Percentiles rank a stretch among this genome's conserved stretches.
phyloP scores from a whole-genome alignment of 306 rosid species.

The Prunus mume region DNA sequence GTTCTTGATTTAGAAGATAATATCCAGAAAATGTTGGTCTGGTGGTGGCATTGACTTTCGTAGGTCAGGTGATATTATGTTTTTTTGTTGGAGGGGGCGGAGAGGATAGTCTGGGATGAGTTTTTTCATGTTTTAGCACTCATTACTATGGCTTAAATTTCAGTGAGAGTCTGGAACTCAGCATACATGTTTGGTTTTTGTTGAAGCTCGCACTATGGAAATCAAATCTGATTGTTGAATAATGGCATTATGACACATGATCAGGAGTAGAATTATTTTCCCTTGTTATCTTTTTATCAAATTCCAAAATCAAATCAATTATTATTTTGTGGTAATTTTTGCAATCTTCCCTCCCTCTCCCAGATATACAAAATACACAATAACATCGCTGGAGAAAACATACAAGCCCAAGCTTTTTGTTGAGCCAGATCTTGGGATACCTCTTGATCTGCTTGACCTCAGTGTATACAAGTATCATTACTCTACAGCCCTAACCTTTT shows the following conservation, averaged over 20 bases:
- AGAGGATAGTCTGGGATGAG: background rate
- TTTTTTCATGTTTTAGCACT: background rate
- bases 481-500: slow-evolving; percentile 20
- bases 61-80: background rate
- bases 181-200: background rate
- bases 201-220: background rate
- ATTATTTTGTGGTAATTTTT: slow-evolving; percentile 23
- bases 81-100: background rate
- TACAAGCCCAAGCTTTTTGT: slow-evolving; percentile 94
- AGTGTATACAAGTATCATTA: slow-evolving; percentile 86
- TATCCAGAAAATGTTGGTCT: background rate
- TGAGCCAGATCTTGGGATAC: slow-evolving; percentile 99
- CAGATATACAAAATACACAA: slow-evolving; percentile 87
- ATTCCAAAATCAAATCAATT: slow-evolving; percentile 5
- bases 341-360: slow-evolving; percentile 28
- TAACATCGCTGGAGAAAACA: slow-evolving; percentile 88
- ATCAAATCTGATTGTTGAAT: background rate
- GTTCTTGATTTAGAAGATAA: background rate
- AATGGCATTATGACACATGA: background rate
- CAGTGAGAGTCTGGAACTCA: background rate
- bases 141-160: background rate
- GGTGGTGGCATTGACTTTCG: slow-evolving; percentile 13
- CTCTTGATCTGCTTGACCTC: slow-evolving; percentile 97
- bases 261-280: background rate
- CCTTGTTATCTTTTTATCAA: background rate